These are phyloP conservation scores for Saccharomycopsis fibuligera DNA, from an alignment of 805 yeast species.

Conservation along the genomic window DNA sequence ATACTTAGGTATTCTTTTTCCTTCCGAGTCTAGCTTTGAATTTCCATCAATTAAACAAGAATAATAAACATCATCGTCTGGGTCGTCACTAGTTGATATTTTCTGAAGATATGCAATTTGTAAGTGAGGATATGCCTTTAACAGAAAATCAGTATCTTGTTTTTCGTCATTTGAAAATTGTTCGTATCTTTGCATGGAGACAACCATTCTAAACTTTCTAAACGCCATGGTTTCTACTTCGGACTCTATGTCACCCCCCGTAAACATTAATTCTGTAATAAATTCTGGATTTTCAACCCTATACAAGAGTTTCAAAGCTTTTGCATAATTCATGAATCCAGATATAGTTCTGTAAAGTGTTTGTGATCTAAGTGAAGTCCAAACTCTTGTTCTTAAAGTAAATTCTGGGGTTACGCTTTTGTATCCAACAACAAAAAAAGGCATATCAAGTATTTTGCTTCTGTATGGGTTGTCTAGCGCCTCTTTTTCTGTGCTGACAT, in stretches of 20 bases:
- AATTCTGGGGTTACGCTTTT: conserved; percentile 97
- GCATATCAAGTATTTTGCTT: conserved; percentile 45
- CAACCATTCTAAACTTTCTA: conserved; percentile 74
- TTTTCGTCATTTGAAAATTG: conserved; percentile 67
- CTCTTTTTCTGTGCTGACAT: conserved; percentile 41
- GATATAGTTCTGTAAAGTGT: conserved; percentile 95
- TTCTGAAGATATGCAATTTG: conserved; percentile 93
- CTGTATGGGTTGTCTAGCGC: conserved; percentile 9
- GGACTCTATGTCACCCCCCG: conserved; percentile 64
- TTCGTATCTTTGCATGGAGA: conserved; percentile 80
- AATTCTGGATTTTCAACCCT: conserved; percentile 94
- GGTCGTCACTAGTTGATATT: conserved; percentile 70
- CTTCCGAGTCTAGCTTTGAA: too few species aligned
- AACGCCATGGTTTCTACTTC: conserved; percentile 61
- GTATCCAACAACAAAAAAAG: conserved; percentile 95
- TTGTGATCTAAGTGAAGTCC: conserved; percentile 98
- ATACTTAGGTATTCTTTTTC: conserved; percentile 70
- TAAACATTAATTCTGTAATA: conserved; percentile 75
- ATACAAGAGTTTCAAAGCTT: conserved; percentile 89
- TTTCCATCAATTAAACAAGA: conserved; percentile 79
- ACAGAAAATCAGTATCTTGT: conserved; percentile 73
- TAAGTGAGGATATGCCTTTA: conserved; percentile 78
- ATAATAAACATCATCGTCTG: conserved; percentile 65
- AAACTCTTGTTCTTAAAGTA: conserved; percentile 90
- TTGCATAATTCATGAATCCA: conserved; percentile 97